These are phyloP conservation scores for Dothistroma septosporum DNA, from an alignment of 2,329 filamentous ascomycete species.

Conservation along the genomic window DNA sequence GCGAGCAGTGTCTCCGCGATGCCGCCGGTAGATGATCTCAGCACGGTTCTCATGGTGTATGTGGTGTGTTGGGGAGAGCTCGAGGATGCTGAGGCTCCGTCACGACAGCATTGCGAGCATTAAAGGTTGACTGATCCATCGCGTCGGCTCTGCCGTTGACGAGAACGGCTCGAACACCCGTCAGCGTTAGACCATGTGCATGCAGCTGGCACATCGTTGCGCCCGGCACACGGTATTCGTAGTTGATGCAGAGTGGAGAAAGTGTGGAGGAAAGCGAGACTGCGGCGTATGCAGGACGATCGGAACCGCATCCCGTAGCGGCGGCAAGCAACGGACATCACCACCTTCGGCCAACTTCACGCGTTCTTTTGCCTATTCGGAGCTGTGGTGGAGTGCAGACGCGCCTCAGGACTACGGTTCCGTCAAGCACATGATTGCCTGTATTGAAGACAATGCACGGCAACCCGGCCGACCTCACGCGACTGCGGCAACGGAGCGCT, in stretches of 20 bases:
- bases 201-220: background rate
- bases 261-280: background rate
- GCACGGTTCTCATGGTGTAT: constrained; percentile 4
- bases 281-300: background rate
- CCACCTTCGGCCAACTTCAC: background rate
- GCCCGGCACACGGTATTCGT: background rate
- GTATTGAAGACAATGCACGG: too few species aligned
- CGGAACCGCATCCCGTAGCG: background rate
- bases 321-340: background rate
- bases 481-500: background rate
- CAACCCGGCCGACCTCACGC: background rate
- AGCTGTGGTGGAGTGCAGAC: background rate
- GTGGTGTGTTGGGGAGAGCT: background rate
- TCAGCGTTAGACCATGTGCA: background rate
- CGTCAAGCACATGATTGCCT: background rate
- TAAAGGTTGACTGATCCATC: background rate
- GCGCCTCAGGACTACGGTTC: background rate
- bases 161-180: background rate
- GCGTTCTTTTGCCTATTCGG: background rate
- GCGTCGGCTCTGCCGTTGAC: background rate
- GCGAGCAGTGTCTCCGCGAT: constrained; percentile 3
- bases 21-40: constrained; percentile 3
- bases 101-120: background rate
- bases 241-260: background rate
- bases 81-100: background rate